Base-by-base conservation (phyloP, 495 filamentous ascomycete species). In the Penicillium crystallinum region DNA sequence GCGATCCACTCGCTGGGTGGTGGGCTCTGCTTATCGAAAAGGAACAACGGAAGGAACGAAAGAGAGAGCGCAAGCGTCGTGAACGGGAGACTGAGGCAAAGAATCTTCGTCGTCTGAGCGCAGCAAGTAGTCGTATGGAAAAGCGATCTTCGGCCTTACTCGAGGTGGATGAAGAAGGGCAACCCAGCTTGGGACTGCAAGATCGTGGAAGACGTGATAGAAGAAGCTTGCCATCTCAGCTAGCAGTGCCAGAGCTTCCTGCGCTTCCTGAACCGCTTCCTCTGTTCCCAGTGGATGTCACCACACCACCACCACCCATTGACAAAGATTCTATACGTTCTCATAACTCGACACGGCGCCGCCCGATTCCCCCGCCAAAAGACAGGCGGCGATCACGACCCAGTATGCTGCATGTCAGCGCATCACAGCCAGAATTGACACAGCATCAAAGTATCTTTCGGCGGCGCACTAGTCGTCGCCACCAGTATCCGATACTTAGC, bases 21-120 rank as follows among this genome's bases (percentile, higher is more conserved):
- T 98, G 93, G 93, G 88, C 89, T 15, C 70, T 98, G 21, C 69
- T 97, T 51, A 87, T 97, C 45, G 93, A 97, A 63, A 97, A 97
- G 66, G 93, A 98, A 63, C 87, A 95, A 66, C 81, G 91, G 3
- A 98, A 97, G 66, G 87, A 90, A 53, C 78, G 75, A 50, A 83
- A 91, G 53, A 77, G 88, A 56, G 91, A 97, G 56, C 80, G 84
- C 39, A 96, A 90, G 62, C 83, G 95, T 30, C 89, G 79, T 61
- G 91, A 97, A 64, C 81, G 81, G 47, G 91, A 96, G 55, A 78
- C 77, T 14, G 92, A 95, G 60, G 85, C 84, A 37, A 86, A 91
- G 67, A 88, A 79, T 57, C 77, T 90, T 11, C 81, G 89, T 49
- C 85, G 93, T 27, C 76, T 95, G 29, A 95, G 90, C 54, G 88